Evolutionary conservation across 148 eudicot genomes (phyloP).

Genomic region (Diospyros kaki): DNA sequence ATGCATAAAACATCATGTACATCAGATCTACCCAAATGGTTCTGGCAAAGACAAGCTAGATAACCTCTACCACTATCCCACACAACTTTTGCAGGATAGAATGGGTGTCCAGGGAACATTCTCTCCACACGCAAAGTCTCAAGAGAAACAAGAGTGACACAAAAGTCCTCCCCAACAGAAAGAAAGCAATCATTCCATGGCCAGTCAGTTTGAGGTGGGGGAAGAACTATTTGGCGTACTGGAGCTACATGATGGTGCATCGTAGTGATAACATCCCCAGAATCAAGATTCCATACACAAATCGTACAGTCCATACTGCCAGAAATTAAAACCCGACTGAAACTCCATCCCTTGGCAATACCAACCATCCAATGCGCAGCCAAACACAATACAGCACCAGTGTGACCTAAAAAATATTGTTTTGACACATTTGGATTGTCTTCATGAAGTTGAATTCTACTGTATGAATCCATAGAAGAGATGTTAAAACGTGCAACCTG

Average conservation of each 20-base stretch:
- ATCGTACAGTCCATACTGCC: conserved; percentile 93
- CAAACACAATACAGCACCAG: conserved; percentile 77
- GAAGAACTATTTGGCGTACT: conserved; percentile 76
- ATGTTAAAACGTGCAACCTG: conserved; percentile 55
- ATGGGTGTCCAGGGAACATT: conserved; percentile 91
- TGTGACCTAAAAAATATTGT: conserved; percentile 68
- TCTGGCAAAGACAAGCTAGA: conserved; percentile 76
- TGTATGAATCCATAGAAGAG: conserved; percentile 29
- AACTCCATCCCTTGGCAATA: conserved; percentile 29
- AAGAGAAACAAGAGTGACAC: conserved; percentile 78
- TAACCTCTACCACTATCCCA: conserved; percentile 92
- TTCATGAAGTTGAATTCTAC: conserved; percentile 22
- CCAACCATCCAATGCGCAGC: conserved; percentile 68
- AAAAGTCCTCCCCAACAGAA: conserved; percentile 85
- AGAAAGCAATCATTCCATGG: conserved; percentile 96
- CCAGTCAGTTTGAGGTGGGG: conserved; percentile 56
- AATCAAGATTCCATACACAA: conserved; percentile 88
- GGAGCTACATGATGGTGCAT: conserved; percentile 98
- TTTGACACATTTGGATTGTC: conserved; percentile 37
- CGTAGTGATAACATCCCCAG: conserved; percentile 50
- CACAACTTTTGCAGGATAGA: conserved; percentile 65
- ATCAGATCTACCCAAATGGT: conserved; percentile 49
- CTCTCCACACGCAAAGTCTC: conserved; percentile 87
- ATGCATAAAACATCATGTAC: conserved; percentile 66
- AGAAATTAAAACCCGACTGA: conserved; percentile 55